Evolutionary conservation across 225 moss, liverwort and hornwort genomes (phyloP), one percentile per base, ranked within the genome.

Genomic region (Marchantia polymorpha): DNA sequence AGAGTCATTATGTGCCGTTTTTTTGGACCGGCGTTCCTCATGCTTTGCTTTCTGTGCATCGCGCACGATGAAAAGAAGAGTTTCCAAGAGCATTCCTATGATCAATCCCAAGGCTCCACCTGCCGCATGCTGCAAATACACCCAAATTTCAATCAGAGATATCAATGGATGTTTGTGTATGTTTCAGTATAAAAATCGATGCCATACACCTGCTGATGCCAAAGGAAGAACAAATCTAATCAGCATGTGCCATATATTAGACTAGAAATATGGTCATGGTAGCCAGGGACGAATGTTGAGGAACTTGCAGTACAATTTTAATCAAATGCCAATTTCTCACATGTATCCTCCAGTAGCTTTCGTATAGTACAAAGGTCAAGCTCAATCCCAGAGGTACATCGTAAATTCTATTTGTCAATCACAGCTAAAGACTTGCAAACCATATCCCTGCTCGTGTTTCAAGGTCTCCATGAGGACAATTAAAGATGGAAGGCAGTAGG

Each of bases 31-130:
- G 48, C 5, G 64, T 64, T 64, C 77, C 65, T 86, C 86, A 17
- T 69, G 48, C 50, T 81, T 83, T 66, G 79, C 77, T 61, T 31
- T 66, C 73, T 87, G 87, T 12, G 74, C 60, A 75, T 87, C 87
- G 1, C 83, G 73, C 15, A 87, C 78, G 30, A 87, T 85, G 58
- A 87, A 87, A 50, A 87, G 84, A 81, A 87, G 13, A 6, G 87
- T 87, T 85, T 87, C 83, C 80, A 87, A 8, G 14, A 87, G 82
- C 84, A 85, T 76, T 10, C 87, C 87, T 8, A 83, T 12, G 13
- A 87, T 85, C 64, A 87, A 67, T 23, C 84, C 87, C 65, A 87
- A 73, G 17, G 84, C 87, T 78, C 87, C 87, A 73, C 87, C 84
- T 47, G 84, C 78, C 30, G 84, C 87, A 66, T 87, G 87, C 87